Evolutionary conservation across 495 filamentous ascomycete species (phyloP), one percentile per base, ranked within the genome.

Genomic region (Staphylotrichum tortipilum): DNA sequence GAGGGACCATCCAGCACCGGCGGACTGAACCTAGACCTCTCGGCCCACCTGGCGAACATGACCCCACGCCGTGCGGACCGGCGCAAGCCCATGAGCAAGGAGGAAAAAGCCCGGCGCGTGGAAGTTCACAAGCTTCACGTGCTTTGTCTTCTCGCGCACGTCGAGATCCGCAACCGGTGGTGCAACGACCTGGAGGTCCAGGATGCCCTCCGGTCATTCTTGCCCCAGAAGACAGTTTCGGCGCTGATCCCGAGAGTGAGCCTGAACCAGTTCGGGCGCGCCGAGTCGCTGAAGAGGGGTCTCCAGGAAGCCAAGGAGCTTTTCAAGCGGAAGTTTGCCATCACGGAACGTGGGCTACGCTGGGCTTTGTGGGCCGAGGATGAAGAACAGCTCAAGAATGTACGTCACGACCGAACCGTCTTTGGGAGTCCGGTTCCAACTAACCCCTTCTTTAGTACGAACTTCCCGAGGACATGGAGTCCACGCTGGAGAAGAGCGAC

Each of bases 51-150:
- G 41, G 66, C 68, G 2, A 50, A 70, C 7, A 65, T 72, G 26
- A 45, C 61, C 15, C 60, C 53, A 28, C 58, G 59, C 18, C 52
- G 50, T 7, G 51, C 50, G 11, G 73, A 74, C 36, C 69, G 73
- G 54, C 77, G 81, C 35, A 86, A 82, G 55, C 76, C 77, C 9
- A 69, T 89, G 37, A 83, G 76, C 24, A 79, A 74, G 18, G 78
- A 75, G 7, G 91, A 95, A 59, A 89, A 77, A 56, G 79, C 75
- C 40, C 65, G 79, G 10, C 76, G 90, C 33, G 63, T 92, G 22
- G 78, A 92, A 50, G 69, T 87, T 28, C 92, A 99, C 60, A 95
- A 94, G 66, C 70, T 78, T 55, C 89, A 99, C 69, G 39, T 97
- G 3, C 72, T 94, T 28, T 94, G 88, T 57, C 72, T 96, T 1